Percentiles rank a stretch among this genome's conserved stretches.
These are phyloP conservation scores for Blepharisma stoltei DNA, from an alignment of 73 alveolate species.

Conservation along the genomic window DNA sequence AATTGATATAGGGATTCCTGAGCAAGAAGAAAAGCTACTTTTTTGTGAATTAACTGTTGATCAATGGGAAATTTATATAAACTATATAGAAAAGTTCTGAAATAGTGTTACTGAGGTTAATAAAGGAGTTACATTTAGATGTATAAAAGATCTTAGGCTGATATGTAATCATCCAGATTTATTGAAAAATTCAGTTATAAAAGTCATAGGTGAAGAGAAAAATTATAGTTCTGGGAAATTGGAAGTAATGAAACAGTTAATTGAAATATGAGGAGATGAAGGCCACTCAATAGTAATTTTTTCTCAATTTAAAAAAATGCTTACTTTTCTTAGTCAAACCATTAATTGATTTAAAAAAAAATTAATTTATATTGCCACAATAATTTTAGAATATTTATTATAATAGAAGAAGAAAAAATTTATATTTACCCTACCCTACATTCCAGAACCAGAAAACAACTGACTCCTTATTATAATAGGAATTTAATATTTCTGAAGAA, in stretches of 20 bases:
- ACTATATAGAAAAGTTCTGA: constrained; percentile 46
- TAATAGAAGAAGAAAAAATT: constrained; percentile 32
- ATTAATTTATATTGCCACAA: constrained; percentile 51
- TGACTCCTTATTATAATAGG: too few relatives aligned
- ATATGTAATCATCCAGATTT: constrained; percentile 49
- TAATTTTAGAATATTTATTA: constrained; percentile 43
- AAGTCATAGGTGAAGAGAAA: not conserved
- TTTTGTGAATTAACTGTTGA: constrained; percentile 70
- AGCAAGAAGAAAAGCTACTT: constrained; percentile 88
- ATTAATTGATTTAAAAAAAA: too few relatives aligned
- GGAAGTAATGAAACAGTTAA: constrained; percentile 50
- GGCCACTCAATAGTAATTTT: constrained; percentile 72
- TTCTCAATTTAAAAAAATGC: constrained; percentile 59
- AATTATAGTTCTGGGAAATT: constrained; percentile 39
- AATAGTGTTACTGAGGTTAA: constrained; percentile 38
- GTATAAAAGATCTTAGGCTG: constrained; percentile 40
- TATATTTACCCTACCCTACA: constrained; percentile 41
- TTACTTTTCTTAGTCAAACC: too few relatives aligned
- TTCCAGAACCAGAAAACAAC: too few relatives aligned
- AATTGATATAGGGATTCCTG: constrained; percentile 89
- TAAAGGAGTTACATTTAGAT: not conserved
- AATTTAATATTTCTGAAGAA: constrained; percentile 32
- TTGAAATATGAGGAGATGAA: constrained; percentile 32
- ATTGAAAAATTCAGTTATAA: not conserved
- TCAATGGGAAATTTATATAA: constrained; percentile 59